These are phyloP conservation scores for Cryptococcus wingfieldii DNA, from an alignment of 1,284 basidiomycete species.

Conservation along the genomic window DNA sequence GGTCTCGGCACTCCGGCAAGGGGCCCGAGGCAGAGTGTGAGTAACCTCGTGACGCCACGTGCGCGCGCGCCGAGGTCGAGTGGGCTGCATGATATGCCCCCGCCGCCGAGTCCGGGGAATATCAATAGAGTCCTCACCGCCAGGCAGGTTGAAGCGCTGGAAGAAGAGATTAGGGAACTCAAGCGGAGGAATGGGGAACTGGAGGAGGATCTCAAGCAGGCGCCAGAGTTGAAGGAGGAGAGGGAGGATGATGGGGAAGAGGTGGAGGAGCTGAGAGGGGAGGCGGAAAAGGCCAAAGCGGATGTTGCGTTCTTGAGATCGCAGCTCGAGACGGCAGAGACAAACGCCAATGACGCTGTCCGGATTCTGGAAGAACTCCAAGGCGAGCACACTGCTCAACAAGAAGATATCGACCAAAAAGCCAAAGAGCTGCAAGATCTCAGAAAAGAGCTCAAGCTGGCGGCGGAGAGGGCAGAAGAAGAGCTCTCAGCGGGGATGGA, in stretches of 20 bases:
- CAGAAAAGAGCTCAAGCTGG: slow-evolving; percentile 40
- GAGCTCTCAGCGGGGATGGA: slow-evolving; percentile 50
- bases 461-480: slow-evolving; percentile 34
- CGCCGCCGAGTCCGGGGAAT: slow-evolving; percentile 47
- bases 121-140: slow-evolving; percentile 18
- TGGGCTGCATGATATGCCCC: slow-evolving; percentile 42
- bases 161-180: slow-evolving; percentile 41
- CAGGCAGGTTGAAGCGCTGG: slow-evolving; percentile 43
- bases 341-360: slow-evolving; percentile 38
- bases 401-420: slow-evolving; percentile 27
- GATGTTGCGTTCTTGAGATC: slow-evolving; percentile 30
- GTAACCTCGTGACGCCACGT: slow-evolving; percentile 40
- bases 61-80: slow-evolving; percentile 28
- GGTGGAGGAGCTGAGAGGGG: slow-evolving; percentile 33
- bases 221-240: slow-evolving; percentile 17
- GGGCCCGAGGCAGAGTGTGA: slow-evolving; percentile 34
- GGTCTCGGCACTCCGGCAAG: slow-evolving; percentile 27
- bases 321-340: slow-evolving; percentile 34
- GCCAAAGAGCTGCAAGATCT: slow-evolving; percentile 36
- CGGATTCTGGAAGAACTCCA: slow-evolving; percentile 35
- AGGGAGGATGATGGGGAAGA: slow-evolving; percentile 13
- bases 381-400: slow-evolving; percentile 25
- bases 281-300: slow-evolving; percentile 25
- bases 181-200: slow-evolving; percentile 35
- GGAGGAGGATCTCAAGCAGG: slow-evolving; percentile 21